Evolutionary conservation across 2,329 filamentous ascomycete genomes (phyloP).

Genomic region (Curvularia eragrostidis): DNA sequence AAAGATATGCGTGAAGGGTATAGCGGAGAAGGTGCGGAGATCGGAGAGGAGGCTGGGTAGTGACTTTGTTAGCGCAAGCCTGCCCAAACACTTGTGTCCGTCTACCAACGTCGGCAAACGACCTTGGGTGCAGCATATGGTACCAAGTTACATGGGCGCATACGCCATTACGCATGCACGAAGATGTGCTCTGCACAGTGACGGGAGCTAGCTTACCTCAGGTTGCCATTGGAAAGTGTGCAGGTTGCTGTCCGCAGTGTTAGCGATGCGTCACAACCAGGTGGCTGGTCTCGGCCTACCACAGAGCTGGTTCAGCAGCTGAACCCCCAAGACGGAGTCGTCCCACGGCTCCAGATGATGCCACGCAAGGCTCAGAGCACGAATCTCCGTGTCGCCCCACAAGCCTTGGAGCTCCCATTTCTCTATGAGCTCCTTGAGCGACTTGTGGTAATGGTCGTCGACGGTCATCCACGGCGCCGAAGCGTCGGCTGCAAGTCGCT

Average conservation of each 20-base stretch:
- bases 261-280: constrained; percentile 1
- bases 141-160: constrained; percentile 25
- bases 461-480: constrained; percentile 67
- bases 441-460: constrained; percentile 72
- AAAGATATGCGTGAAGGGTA: constrained; percentile 68
- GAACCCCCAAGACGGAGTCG: constrained; percentile 67
- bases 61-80: background rate
- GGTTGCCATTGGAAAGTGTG: constrained; percentile 79
- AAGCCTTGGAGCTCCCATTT: constrained; percentile 64
- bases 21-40: constrained; percentile 62
- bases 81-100: background rate
- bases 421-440: constrained; percentile 65
- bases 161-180: background rate
- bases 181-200: background rate
- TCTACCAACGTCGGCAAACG: background rate
- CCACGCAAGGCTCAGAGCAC: constrained; percentile 67
- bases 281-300: constrained; percentile 32
- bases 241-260: constrained; percentile 57
- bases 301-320: constrained; percentile 60
- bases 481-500: constrained; percentile 56
- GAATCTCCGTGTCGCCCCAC: constrained; percentile 57
- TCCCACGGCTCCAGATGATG: constrained; percentile 74
- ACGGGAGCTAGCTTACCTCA: constrained; percentile 20
- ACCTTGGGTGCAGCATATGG: background rate
- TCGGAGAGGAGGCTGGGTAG: constrained; percentile 52